Base-by-base conservation (phyloP, 306 rosid species). In the Begonia peltatifolia region DNA sequence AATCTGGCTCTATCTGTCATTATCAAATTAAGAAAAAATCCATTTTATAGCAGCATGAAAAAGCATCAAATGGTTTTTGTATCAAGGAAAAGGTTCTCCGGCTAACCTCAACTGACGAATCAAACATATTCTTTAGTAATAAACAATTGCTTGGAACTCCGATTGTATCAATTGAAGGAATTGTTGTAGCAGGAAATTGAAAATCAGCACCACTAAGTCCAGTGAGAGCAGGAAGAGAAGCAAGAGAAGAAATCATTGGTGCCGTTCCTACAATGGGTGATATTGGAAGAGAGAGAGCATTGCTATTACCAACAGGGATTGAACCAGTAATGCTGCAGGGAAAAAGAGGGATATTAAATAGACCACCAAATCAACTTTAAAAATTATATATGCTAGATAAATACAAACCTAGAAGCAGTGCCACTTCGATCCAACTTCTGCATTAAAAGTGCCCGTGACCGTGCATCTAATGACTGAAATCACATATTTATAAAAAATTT, bases 371-470 rank as follows among this genome's bases (percentile, higher is more conserved):
- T 30, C 38, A 30, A 3, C 38, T 30, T 30, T 79, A 53, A 76
- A 78, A 60, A 10, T 14, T 22, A 44, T 11, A 50, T 47, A 58
- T 59, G 38, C 41, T 60, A 14, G 65, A 65, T 42, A 67, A 43
- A 59, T 47, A 53, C 70, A 52, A 55, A 85, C 95, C 87, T 79
- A 52, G 95, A 50, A 55, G 77, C 72, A 38, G 72, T 60, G 66
- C 99, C 92, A 69, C 86, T 78, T 12, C 95, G 95, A 72, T 90
- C 95, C 82, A 90, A 80, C 71, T 83, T 90, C 78, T 80, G 92
- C 99, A 90, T 90, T 54, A 90, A 87, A 50, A 75, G 63, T 50
- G 99, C 95, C 66, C 99, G 78, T 53, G 99, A 90, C 42, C 75
- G 70, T 43, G 96, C 94, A 61, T 90, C 83, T 53, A 83, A 56